Evolutionary conservation across 148 eudicot genomes (phyloP), one percentile per base, ranked within the genome.

Genomic region (Chenopodium formosanum): DNA sequence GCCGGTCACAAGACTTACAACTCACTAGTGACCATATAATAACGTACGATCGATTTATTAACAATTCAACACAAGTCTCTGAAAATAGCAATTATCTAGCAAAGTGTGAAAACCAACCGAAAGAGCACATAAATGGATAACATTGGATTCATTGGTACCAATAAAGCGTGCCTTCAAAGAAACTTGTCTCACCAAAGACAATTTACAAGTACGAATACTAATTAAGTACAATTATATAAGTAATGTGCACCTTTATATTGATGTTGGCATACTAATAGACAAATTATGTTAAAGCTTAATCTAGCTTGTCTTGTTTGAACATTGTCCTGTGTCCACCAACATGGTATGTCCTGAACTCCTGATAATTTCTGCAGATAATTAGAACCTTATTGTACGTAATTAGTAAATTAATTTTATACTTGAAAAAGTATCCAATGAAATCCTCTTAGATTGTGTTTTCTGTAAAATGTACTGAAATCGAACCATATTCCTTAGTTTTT

Each of bases 291-390:
- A 12, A 27, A 34, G 10, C 12, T 40, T 58, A 76, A 76, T 14
- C 71, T 40, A 76, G 8, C 71, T 63, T 78, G 80, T 77, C 79
- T 20, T 25, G 9, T 77, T 63, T 22, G 29, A 65, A 16, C n/a
- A 32, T 6, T 48, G 64, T 19, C 7, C 50, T 16, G 19, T 58
- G 56, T 73, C 72, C 29, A 73, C 23, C 76, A 66, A 65, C 73
- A 81, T 81, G 83, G 34, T 81, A 48, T 74, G 79, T 46, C 50
- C 63, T n/a, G n/a, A n/a, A n/a, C n/a, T n/a, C n/a, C n/a, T 66
- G 16, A 67, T 48, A 3, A 19, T 23, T 6, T 14, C 63, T 76
- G 64, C 31, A 40, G 4, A 27, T 46, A 4, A 22, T 46, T 9
- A 29, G 17, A 46, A 78, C 53, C 44, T 62, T 65, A 46, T 46